phyloP scores from a whole-genome alignment of 768 basidiomycete genomes.

The Termitomyces sp. region DNA sequence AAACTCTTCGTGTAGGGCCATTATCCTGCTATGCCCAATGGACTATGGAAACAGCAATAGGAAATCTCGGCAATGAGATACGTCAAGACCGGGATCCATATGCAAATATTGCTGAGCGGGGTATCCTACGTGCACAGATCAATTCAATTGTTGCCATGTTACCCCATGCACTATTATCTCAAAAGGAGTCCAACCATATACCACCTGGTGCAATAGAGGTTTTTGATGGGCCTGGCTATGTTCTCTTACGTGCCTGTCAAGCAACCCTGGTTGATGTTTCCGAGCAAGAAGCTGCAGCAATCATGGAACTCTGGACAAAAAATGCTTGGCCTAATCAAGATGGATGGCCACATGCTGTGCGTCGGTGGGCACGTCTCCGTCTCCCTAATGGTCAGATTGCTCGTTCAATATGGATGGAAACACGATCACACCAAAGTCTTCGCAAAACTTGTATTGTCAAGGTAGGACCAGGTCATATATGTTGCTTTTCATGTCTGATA shows the following conservation, averaged over 20 bases:
- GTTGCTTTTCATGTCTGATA: background rate
- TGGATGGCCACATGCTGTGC: constrained; percentile 5
- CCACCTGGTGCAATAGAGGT: background rate
- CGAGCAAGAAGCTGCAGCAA: background rate
- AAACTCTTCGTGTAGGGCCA: constrained; percentile 1
- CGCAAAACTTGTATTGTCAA: background rate
- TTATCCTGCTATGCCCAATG: constrained; percentile 2
- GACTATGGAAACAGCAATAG: constrained; percentile 13
- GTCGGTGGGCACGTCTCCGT: constrained; percentile 16
- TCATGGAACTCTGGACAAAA: background rate
- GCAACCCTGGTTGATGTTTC: background rate
- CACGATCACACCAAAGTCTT: background rate
- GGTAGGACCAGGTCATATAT: background rate
- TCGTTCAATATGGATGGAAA: constrained; percentile 18
- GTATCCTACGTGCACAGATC: background rate
- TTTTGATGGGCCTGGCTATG: background rate
- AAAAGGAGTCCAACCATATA: background rate
- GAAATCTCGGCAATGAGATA: constrained; percentile 12
- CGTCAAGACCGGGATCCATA: constrained; percentile 11
- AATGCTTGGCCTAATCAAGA: background rate
- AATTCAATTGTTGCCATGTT: background rate
- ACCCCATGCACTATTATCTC: background rate
- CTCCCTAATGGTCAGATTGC: constrained; percentile 16
- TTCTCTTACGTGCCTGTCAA: background rate
- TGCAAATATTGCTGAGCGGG: background rate